Conservation (phyloP, 768 basidiomycete genomes). For the Trametes cubensis region DNA sequence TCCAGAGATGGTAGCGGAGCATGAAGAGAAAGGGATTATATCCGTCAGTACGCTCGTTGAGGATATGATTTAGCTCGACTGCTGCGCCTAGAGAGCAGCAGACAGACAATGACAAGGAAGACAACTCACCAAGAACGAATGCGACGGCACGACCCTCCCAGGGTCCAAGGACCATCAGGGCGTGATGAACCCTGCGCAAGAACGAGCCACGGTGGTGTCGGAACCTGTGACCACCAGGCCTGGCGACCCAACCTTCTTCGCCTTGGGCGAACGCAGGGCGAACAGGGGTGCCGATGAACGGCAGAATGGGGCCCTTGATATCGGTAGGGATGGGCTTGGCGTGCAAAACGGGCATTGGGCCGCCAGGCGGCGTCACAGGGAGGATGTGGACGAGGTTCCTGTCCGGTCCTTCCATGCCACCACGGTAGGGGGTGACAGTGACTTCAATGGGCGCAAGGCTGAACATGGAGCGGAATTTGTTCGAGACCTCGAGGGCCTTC, state of each 20-base stretch:
- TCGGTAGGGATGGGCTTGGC: slow-evolving; percentile 10
- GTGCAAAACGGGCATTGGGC: slow-evolving; percentile 1
- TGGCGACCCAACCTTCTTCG: slow-evolving; percentile 1
- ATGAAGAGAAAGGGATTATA: not conserved
- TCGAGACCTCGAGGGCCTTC: slow-evolving; percentile 56
- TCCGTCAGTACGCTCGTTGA: not conserved
- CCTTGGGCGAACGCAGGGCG: slow-evolving; percentile 13
- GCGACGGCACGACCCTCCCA: slow-evolving; percentile 86
- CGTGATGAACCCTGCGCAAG: slow-evolving; percentile 60
- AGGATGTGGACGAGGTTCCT: slow-evolving; percentile 1
- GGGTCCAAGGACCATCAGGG: slow-evolving; percentile 69
- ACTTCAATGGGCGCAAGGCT: slow-evolving; percentile 54
- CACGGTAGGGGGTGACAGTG: not conserved
- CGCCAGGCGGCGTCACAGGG: not conserved
- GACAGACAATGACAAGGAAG: not conserved
- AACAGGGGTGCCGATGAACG: slow-evolving; percentile 26
- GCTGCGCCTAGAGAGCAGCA: not conserved
- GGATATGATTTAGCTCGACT: not conserved
- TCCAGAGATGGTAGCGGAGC: not conserved
- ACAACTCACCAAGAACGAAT: slow-evolving; percentile 73
- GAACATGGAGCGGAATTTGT: slow-evolving; percentile 56
- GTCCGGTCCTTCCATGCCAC: not conserved
- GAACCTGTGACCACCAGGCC: slow-evolving; percentile 4
- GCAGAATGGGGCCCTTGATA: slow-evolving; percentile 20
- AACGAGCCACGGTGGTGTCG: slow-evolving; percentile 42